These are phyloP conservation scores for Leccinum incarnatum DNA, from an alignment of 768 basidiomycete genomes.

Conservation along the genomic window DNA sequence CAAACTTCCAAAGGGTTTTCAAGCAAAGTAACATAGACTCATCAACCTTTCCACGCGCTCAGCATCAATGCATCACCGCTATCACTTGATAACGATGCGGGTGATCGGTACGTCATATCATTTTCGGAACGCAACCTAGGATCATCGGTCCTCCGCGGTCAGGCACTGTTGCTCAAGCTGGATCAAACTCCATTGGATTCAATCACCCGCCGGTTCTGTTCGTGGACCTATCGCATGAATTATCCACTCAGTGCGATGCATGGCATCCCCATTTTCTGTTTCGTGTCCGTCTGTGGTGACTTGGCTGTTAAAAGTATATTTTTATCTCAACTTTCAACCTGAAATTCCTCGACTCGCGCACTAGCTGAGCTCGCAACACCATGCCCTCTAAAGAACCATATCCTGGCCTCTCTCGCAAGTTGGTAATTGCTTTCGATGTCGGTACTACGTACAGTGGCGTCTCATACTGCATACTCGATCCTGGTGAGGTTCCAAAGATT, in stretches of 20 bases:
- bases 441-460: constrained; percentile 32
- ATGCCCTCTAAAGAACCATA: constrained; percentile 34
- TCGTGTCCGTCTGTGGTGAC: not conserved
- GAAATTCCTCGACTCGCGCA: not conserved
- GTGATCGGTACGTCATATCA: not conserved
- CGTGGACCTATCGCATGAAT: not conserved
- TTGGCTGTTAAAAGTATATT: not conserved
- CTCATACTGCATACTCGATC: constrained; percentile 36
- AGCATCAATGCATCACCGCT: not conserved
- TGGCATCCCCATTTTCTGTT: not conserved
- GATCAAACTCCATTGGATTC: not conserved
- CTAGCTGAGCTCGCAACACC: not conserved
- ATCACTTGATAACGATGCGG: not conserved
- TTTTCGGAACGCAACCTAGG: not conserved
- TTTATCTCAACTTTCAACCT: not conserved
- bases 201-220: not conserved
- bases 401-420: constrained; percentile 37
- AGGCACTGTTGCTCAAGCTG: not conserved
- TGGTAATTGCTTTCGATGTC: constrained; percentile 37
- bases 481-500: constrained; percentile 33
- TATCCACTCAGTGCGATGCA: not conserved
- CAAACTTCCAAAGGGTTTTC: not conserved
- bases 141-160: not conserved
- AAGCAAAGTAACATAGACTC: not conserved
- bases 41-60: not conserved